Base-by-base conservation (phyloP, 2,329 filamentous ascomycete species). In the Scopulariopsis brevicaulis region DNA sequence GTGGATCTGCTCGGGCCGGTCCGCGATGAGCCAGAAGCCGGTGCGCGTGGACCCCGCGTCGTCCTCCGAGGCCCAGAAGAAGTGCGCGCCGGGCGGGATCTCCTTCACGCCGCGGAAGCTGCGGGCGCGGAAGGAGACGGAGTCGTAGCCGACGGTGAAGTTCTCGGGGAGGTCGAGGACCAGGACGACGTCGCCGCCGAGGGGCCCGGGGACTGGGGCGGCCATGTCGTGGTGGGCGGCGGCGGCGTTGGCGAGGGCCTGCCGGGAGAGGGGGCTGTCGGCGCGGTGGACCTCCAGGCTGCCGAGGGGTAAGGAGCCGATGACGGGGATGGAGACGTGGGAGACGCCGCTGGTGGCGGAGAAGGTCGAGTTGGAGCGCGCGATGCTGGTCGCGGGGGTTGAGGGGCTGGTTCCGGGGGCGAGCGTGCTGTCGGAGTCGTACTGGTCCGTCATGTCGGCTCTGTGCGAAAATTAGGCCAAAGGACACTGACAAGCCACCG, bases 41-140 rank as follows among this genome's bases (percentile, higher is more conserved):
- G 73, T 78, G 3, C 83, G 75, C 34, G 74, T 68, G 1, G 79
- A 79, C 20, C 74, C 70, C 20, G 72, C 71, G 1, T 71, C 71
- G 0, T 75, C 73, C 24, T 79, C 73, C 2, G 81, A 73, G 32
- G 79, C 75, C 81, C 82, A 86, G 59, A 85, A 71, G 59, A 86
- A 78, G 65, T 86, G 83, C 15, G 77, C 66, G 0, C 83, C 83
- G 0, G 71, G 65, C 0, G 81, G 80, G 28, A 86, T 71, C 58
- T 81, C 73, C 24, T 75, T 75, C 59, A 86, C 72, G 22, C 83
- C 83, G 8, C 70, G 69, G 62, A 84, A 80, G 24, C 74, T 67
- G 48, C 68, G 70, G 5, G 73, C 73, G 18, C 73, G 76, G 61
- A 81, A 74, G 1, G 76, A 76, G 53, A 77, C 66, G 2, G 74